Evolutionary conservation across 176 grass and related monocot genomes (phyloP).

Genomic region (Urochloa ruziziensis): DNA sequence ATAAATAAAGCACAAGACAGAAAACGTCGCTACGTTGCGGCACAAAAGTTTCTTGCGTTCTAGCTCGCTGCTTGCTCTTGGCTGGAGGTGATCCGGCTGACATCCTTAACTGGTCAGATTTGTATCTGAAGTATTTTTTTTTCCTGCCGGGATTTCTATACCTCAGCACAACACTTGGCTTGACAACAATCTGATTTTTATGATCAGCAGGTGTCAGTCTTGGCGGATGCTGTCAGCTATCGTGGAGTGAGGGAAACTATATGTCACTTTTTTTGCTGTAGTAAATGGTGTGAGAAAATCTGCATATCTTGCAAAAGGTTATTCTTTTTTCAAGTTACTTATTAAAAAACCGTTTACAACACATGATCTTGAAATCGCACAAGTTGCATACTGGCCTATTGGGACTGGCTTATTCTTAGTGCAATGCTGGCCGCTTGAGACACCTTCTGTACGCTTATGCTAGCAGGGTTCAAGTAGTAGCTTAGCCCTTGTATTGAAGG

Average conservation of each 20-base stretch:
- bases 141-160: not conserved
- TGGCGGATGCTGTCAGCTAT: not conserved
- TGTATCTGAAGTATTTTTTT: not conserved
- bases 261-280: not conserved
- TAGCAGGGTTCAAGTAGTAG: constrained; percentile 44
- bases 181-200: not conserved
- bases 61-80: no score
- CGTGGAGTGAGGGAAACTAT: not conserved
- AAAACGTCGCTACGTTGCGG: no score
- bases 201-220: not conserved
- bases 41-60: no score
- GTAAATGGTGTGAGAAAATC: not conserved
- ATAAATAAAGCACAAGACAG: no score
- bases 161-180: not conserved
- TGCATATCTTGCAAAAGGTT: not conserved
- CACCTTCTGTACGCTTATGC: constrained; percentile 14
- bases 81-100: no score
- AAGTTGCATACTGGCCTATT: constrained; percentile 43
- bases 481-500: constrained; percentile 13
- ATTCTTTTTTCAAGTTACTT: not conserved
- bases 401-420: constrained; percentile 45
- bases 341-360: not conserved
- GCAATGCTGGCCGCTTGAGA: constrained; percentile 54
- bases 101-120: not conserved
- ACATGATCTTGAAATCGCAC: not conserved